Evolutionary conservation across 2,329 filamentous ascomycete genomes (phyloP).

Genomic region (Neonectria faginata): DNA sequence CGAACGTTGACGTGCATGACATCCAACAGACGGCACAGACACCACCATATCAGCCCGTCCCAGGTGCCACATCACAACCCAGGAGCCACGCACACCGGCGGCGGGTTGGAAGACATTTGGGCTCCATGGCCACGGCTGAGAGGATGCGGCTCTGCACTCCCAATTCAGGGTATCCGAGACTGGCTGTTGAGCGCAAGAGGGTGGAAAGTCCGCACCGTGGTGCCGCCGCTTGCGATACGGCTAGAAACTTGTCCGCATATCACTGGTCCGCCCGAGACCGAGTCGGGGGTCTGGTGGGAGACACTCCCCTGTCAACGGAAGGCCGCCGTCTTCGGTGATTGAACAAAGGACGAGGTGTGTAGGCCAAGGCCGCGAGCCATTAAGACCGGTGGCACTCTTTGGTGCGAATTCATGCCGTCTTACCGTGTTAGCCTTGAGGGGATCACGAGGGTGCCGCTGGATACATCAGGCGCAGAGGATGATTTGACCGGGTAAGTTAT

Average conservation of each 20-base stretch:
- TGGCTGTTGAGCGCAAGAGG: conserved; percentile 3
- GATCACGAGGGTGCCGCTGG: conserved; percentile 13
- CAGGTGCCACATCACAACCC: conserved; percentile 29
- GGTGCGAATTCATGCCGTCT: conserved; percentile 18
- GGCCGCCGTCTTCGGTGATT: neutral
- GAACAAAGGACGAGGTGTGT: conserved; percentile 11
- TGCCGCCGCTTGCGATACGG: conserved; percentile 26
- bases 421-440: conserved; percentile 22
- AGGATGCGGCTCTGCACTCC: conserved; percentile 21
- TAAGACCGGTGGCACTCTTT: conserved; percentile 2
- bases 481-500: neutral
- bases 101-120: conserved; percentile 9
- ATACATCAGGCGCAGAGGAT: neutral
- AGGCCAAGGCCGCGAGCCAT: conserved; percentile 20
- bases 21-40: conserved; percentile 22
- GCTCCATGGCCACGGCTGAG: conserved; percentile 1
- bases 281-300: conserved; percentile 14
- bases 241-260: conserved; percentile 27
- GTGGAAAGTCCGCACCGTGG: conserved; percentile 4
- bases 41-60: conserved; percentile 28
- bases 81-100: conserved; percentile 28
- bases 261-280: conserved; percentile 25
- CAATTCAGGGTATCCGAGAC: conserved; percentile 7
- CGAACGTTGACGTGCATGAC: conserved; percentile 33
- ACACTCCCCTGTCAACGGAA: conserved; percentile 21